A percentile compares a stretch with the other conserved stretches of the same genome.
Evolutionary conservation across 163 green algal genomes (phyloP).

Genomic region (Scenedesmus sp.): DNA sequence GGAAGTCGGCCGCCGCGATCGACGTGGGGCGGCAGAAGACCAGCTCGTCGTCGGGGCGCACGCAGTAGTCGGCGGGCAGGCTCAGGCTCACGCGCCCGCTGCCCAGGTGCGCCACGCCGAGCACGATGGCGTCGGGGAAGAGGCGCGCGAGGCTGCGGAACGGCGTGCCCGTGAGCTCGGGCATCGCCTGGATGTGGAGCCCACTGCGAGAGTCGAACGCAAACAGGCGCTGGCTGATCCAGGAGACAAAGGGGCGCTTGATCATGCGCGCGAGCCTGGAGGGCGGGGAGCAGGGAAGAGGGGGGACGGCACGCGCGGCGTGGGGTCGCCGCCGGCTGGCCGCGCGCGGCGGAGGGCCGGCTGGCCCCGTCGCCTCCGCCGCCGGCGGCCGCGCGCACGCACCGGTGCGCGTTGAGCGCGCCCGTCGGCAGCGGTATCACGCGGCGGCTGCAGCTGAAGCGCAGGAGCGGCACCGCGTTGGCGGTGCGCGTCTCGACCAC

Average conservation of each 20-base stretch:
- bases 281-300: too few species aligned
- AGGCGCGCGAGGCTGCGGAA: background rate
- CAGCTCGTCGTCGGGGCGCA: constrained; percentile 13
- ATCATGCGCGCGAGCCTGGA: constrained; percentile 27
- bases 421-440: constrained; percentile 41
- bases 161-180: background rate
- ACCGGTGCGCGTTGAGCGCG: constrained; percentile 46
- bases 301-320: too few species aligned
- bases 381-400: background rate
- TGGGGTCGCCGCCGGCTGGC: too few species aligned
- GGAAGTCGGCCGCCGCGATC: background rate
- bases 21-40: constrained; percentile 5
- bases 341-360: too few species aligned
- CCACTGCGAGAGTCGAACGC: constrained; percentile 26
- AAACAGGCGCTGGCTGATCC: constrained; percentile 38
- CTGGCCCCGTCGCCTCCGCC: background rate
- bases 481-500: constrained; percentile 46
- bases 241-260: constrained; percentile 43
- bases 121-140: constrained; percentile 27
- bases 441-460: constrained; percentile 44
- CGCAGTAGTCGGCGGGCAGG: constrained; percentile 10
- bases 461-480: constrained; percentile 42
- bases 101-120: constrained; percentile 23
- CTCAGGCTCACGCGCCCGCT: constrained; percentile 23
- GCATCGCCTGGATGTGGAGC: constrained; percentile 7